Evolutionary conservation across 345 rosid species (phyloP), one percentile per base, ranked within the genome.

Genomic region (Dimocarpus longan): DNA sequence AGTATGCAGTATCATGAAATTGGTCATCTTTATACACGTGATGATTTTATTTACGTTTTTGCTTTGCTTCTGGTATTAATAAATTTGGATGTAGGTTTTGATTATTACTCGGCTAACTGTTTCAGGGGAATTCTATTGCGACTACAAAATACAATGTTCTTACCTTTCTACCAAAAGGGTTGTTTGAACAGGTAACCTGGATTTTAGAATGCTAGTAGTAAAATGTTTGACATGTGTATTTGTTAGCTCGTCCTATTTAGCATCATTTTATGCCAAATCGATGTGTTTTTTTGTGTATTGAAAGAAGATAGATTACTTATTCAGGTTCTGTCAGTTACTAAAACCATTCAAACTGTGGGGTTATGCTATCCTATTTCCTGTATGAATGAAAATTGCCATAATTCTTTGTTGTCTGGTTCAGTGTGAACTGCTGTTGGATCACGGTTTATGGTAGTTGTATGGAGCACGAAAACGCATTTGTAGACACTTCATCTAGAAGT

Each of bases 91-190:
- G 40, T 71, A 71, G 73, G 26, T 63, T 77, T 79, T 84, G 56
- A 79, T 82, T 74, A 28, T 26, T 5, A 46, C 75, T 62, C 52
- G 74, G 57, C 68, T 65, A 76, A 75, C 73, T 79, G 37, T 84
- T 84, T 75, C 91, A 95, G 98, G 98, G 97, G 52, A 95, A 95
- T 87, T 89, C 98, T 10, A 83, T 94, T 81, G 90, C 99, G 15
- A 97, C 99, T 48, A 97, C 99, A 22, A 97, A 97, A 92, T 94
- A 97, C 89, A 97, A 94, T 86, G 85, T 97, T 88, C 68, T 97
- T 50, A 92, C 99, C 3, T 97, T 97, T 89, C 79, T 97, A 16
- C 99, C 99, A 1, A 97, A 97, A 85, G 99, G 99, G 74, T 77
- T 97, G 84, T 97, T 93, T 85, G 99, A 97, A 87, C 99, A 97